Base-by-base conservation (phyloP, 1,284 basidiomycete genomes). In the Phlebopus sp. region DNA sequence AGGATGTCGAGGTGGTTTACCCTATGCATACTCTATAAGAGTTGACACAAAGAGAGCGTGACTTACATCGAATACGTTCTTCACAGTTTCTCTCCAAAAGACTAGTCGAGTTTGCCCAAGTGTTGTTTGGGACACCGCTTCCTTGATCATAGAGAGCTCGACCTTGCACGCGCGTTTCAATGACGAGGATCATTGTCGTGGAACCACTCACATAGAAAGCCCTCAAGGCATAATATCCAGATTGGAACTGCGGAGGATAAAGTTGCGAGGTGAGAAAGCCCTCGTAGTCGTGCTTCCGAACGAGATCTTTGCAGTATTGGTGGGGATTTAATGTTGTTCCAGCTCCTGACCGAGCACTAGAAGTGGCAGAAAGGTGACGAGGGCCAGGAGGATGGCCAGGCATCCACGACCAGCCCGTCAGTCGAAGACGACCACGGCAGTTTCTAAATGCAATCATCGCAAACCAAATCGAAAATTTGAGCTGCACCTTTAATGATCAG, bases 41-140 rank as follows among this genome's bases (percentile, higher is more conserved):
- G 36, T 37, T 17, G 37, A 46, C 47, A 46, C 45, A 46, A 36
- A 42, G 8, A 11, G 23, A 21, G 44, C 25, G 37, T 17, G 38
- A 76, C 82, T 62, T 62, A 88, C 90, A 59, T 85, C 77, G 60
- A 73, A 72, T 15, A 93, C 83, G 31, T 71, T 75, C 57, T 85
- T 86, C 35, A 96, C 64, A 1, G 90, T 85, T 63, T 97, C 92
- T 60, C 83, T 81, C 94, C 93, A 97, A 69, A 95, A 97, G 65
- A 95, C 89, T 74, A 92, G 84, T 55, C 92, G 79, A 78, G 96
- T 92, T 60, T 85, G 82, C 6, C 92, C 94, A 52, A 97, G 82
- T 21, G 84, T 77, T 32, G 84, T 71, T 57, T 89, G 90, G 14
- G 86, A 85, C 13, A 93, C 86, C 11, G 79, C 76, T 53, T 95